phyloP scores from a whole-genome alignment of 108 stramenopile genomes.

The Thalassiosira profunda region DNA sequence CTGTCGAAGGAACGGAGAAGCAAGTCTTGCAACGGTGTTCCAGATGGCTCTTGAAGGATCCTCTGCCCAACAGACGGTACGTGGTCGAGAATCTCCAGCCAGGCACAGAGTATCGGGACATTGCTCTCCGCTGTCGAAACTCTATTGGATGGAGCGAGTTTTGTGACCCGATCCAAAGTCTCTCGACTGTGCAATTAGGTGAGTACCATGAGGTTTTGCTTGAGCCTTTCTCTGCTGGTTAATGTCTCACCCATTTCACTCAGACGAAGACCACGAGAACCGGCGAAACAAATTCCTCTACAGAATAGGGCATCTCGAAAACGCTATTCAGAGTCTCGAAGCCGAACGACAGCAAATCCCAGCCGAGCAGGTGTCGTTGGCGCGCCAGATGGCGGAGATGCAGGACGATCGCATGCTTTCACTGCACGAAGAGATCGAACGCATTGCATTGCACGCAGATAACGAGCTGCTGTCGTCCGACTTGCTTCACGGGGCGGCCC shows the following conservation, averaged over 20 bases:
- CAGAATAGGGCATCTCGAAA: slow-evolving; percentile 26
- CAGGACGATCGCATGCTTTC: slow-evolving; percentile 27
- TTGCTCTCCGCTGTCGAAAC: slow-evolving; percentile 29
- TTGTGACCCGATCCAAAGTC: slow-evolving; percentile 11
- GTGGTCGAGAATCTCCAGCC: slow-evolving; percentile 14
- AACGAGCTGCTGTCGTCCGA: slow-evolving; percentile 22
- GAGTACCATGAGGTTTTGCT: background rate
- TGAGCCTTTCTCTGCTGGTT: background rate
- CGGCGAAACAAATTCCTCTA: slow-evolving; percentile 27
- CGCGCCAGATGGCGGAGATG: slow-evolving; percentile 25
- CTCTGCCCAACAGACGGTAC: slow-evolving; percentile 16
- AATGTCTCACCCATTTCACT: background rate
- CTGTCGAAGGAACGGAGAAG: background rate
- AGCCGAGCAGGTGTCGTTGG: slow-evolving; percentile 19
- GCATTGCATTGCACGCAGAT: slow-evolving; percentile 19
- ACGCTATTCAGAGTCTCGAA: slow-evolving; percentile 25
- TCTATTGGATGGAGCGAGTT: slow-evolving; percentile 34
- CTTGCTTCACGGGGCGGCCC: slow-evolving; percentile 47
- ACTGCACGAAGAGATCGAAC: slow-evolving; percentile 38
- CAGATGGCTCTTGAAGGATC: slow-evolving; percentile 23
- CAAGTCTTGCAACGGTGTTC: slow-evolving; percentile 14
- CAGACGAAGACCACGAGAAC: slow-evolving; percentile 11
- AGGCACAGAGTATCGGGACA: slow-evolving; percentile 19
- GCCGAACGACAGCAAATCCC: slow-evolving; percentile 8
- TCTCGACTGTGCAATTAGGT: slow-evolving; percentile 21